phyloP scores from a whole-genome alignment of 768 basidiomycete genomes.

The Hygrophorus pudorinus region DNA sequence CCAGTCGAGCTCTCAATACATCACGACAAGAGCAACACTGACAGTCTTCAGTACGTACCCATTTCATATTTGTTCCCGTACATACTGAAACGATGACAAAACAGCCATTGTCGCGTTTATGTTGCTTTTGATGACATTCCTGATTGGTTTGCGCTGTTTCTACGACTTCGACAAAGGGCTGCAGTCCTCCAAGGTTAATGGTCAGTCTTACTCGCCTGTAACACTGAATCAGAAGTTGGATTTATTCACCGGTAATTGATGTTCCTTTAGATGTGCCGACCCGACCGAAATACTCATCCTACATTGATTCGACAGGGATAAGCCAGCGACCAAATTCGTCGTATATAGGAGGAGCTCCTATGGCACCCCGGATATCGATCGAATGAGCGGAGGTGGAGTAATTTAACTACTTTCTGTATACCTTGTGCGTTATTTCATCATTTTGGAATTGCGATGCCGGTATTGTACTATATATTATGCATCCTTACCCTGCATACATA shows the following conservation, averaged over 20 bases:
- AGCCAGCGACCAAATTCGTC: slow-evolving; percentile 37
- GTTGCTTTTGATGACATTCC: slow-evolving; percentile 64
- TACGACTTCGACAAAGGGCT: slow-evolving; percentile 78
- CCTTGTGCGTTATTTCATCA: background rate
- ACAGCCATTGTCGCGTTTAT: slow-evolving; percentile 70
- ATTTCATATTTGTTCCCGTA: background rate
- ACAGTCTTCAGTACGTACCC: slow-evolving; percentile 64
- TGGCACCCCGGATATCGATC: slow-evolving; percentile 66
- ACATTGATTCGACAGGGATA: slow-evolving; percentile 27
- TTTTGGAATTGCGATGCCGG: too few species aligned
- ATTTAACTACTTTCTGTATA: background rate
- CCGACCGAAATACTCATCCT: slow-evolving; percentile 31
- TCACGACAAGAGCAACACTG: slow-evolving; percentile 68
- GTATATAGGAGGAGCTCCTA: slow-evolving; percentile 43
- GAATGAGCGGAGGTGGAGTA: slow-evolving; percentile 37
- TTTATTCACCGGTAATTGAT: slow-evolving; percentile 25
- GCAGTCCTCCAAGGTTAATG: slow-evolving; percentile 57
- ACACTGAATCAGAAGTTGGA: slow-evolving; percentile 14
- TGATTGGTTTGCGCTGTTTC: slow-evolving; percentile 70
- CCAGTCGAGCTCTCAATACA: slow-evolving; percentile 39
- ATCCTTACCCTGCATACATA: too few species aligned
- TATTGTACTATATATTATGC: too few species aligned
- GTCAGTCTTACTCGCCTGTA: slow-evolving; percentile 38
- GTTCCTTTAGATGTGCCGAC: slow-evolving; percentile 35
- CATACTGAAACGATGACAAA: background rate